phyloP scores from a whole-genome alignment of 1,284 basidiomycete genomes.

The Caloboletus inedulis region DNA sequence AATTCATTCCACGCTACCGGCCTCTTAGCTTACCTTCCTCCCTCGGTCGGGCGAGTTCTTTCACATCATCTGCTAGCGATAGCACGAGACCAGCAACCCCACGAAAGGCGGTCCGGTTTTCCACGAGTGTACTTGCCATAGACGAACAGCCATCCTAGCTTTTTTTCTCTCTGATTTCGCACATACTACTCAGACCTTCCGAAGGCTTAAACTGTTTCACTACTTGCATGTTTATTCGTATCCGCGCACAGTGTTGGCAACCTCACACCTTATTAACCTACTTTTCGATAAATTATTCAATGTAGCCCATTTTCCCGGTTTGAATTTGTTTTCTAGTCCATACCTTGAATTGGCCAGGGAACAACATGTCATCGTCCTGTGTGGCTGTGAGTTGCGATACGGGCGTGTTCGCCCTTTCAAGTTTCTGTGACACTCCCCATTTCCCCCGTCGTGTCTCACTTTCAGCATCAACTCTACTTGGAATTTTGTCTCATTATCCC shows the following conservation, averaged over 20 bases:
- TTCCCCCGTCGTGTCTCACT: not conserved
- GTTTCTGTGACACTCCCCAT: not conserved
- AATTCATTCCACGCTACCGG: slow-evolving; percentile 45
- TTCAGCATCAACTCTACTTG: slow-evolving; percentile 4
- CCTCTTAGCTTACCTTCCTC: slow-evolving; percentile 39
- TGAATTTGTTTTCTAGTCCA: slow-evolving; percentile 4
- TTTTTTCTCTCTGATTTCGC: slow-evolving; percentile 1
- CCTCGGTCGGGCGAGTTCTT: slow-evolving; percentile 32
- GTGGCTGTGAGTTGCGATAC: slow-evolving; percentile 26
- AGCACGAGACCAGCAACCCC: slow-evolving; percentile 35
- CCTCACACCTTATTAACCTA: slow-evolving; percentile 22
- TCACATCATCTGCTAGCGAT: slow-evolving; percentile 39
- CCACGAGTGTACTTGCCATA: slow-evolving; percentile 36
- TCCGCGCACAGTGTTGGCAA: slow-evolving; percentile 13
- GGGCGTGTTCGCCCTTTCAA: not conserved
- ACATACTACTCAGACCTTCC: slow-evolving; percentile 2
- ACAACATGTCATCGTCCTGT: slow-evolving; percentile 18
- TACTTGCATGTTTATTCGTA: slow-evolving; percentile 27
- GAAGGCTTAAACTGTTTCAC: slow-evolving; percentile 16
- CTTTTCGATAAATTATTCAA: slow-evolving; percentile 30
- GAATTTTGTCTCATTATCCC: not conserved
- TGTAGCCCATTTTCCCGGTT: slow-evolving; percentile 26
- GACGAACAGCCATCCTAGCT: slow-evolving; percentile 20
- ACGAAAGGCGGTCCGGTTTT: slow-evolving; percentile 61
- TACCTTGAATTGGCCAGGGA: not conserved